Evolutionary conservation across 2,329 filamentous ascomycete species (phyloP), one percentile per base, ranked within the genome.

Genomic region (Penicillium decumbens): DNA sequence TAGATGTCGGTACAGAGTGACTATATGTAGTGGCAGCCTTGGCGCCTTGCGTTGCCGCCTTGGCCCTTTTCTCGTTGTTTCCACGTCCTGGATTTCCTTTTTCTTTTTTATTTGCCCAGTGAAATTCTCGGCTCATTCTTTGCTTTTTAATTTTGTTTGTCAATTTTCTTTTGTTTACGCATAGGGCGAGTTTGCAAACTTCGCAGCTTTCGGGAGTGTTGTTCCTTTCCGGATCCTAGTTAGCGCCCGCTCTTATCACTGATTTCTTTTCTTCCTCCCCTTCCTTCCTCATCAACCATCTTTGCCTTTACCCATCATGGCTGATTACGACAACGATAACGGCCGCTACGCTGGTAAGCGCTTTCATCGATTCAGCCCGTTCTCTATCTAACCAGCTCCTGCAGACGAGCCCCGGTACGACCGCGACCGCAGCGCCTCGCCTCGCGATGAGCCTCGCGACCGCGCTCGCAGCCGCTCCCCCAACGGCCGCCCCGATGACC

Each of bases 391-490:
- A 49, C 28, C 28, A 38, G 46, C 30, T 25, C 25, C 18, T 42
- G n/a, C 54, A 72, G 78, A 84, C 62, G 82, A 85, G 64, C 75
- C 77, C 67, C 80, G 81, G 61, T 84, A 84, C 68, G 78, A 81
- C 55, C 82, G 83, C 65, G 82, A 85, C 58, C 80, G 83, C 67
- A 84, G 81, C 68, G 80, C 82, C 60, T 86, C 83, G 58, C 83
- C 83, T 62, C 80, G 80, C 65, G 80, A 79, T 61, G 79, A 80
- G 62, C 66, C 65, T 41, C 71, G 27, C 27, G 75, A 78, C 56
- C 77, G 82, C 59, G 77, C 79, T 60, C 82, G 83, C 64, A 85
- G 82, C 67, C 80, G 82, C 59, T 85, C 83, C 49, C 80, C 82
- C 52, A 81, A 80, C 60, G 80, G 77, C 56, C 81, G 82, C 58